Evolutionary conservation across 73 alveolate genomes (phyloP), one percentile per base, ranked within the genome.

Genomic region (Durusdinium trenchii): DNA sequence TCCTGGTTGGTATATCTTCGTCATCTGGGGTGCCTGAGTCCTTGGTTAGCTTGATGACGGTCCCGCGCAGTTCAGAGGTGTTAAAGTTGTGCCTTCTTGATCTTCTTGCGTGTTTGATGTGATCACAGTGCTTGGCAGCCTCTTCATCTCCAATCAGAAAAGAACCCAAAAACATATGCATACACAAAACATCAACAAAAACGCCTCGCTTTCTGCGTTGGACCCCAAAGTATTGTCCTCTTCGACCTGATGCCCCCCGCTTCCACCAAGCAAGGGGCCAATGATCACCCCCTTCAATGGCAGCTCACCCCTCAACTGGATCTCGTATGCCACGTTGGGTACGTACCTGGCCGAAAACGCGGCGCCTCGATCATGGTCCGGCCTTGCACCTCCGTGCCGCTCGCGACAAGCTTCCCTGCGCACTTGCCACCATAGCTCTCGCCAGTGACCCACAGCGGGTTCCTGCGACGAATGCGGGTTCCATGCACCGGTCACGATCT

Each of bases 381-480:
- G 30, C 73, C 30, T 23, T 23, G 73, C 1, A 23, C 73, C 73
- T 60, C 7, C 4, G 18, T 23, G 18, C 18, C n/a, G 18, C 73
- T 23, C 73, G 73, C 73, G 73, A 60, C 73, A 60, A 23, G 73
- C 18, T 60, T 60, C 73, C 73, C 73, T 6, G 76, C 52, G 86
- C 67, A 48, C 98, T 91, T 91, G 40, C 98, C 98, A n/a, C 98
- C 98, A 36, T 91, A 91, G 61, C 98, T 91, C 50, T 91, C 98
- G 76, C 98, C 98, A 18, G 98, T 91, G 43, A 91, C 98, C 98
- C 98, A 91, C 60, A 91, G 61, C 42, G 98, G 98, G 48, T 91
- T 91, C 98, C 98, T 91, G 50, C 20, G 45, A 35, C 42, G 48
- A 52, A 84, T 10, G 1, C 30, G 16, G 2, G 43, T 40, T 26